Conservation (phyloP, 352 stramenopile genomes). For the Thalassiosira livingstoniorum region DNA sequence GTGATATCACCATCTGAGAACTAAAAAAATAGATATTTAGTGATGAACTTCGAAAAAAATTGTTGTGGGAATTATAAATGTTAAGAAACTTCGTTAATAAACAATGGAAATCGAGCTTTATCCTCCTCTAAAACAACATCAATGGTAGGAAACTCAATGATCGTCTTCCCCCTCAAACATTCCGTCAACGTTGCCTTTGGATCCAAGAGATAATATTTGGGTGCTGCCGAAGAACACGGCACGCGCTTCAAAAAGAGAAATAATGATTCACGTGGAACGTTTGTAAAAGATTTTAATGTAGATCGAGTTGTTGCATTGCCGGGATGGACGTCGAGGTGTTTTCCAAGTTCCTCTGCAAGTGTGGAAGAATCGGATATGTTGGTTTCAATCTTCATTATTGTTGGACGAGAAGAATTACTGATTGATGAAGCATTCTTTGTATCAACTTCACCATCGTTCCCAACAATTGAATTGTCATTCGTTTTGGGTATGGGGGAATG, state of each 20-base stretch:
- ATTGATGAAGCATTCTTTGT: conserved; percentile 3
- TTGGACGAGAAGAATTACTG: conserved; percentile 2
- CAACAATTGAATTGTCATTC: not conserved
- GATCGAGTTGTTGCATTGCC: conserved; percentile 47
- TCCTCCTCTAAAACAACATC: conserved; percentile 58
- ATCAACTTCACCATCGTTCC: not conserved
- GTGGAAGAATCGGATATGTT: conserved; percentile 35
- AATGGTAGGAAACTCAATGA: conserved; percentile 82
- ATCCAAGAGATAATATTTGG: conserved; percentile 63
- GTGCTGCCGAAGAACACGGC: conserved; percentile 62
- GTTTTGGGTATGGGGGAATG: conserved; percentile 11
- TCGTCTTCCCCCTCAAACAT: conserved; percentile 67
- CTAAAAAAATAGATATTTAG: no score
- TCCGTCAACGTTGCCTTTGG: conserved; percentile 51
- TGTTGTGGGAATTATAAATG: no score
- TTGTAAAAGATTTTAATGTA: conserved; percentile 37
- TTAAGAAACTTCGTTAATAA: conserved; percentile 37
- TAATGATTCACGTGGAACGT: conserved; percentile 33
- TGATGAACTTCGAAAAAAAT: no score
- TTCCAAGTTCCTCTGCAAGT: conserved; percentile 41
- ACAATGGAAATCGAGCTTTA: conserved; percentile 39
- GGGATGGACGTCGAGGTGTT: conserved; percentile 48
- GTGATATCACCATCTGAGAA: no score
- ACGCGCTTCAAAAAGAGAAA: conserved; percentile 65
- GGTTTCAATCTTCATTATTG: conserved; percentile 40